A percentile compares a stretch with the other conserved stretches of the same genome.
phyloP scores from a whole-genome alignment of 1,284 basidiomycete species.

The Termitomyces sp. region DNA sequence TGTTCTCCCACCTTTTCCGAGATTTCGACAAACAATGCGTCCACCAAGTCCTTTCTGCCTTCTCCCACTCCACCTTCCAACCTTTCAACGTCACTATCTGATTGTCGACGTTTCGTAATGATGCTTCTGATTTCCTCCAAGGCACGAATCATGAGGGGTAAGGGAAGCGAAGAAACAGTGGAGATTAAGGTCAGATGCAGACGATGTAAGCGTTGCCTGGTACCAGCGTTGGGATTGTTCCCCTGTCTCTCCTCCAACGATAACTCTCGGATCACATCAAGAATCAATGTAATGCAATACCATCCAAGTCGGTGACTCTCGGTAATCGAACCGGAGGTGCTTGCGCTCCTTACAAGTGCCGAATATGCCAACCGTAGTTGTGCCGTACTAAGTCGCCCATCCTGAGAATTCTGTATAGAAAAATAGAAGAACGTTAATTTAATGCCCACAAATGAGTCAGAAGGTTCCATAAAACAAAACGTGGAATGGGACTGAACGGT shows the following conservation, averaged over 20 bases:
- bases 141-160: conserved; percentile 45
- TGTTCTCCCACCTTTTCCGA: conserved; percentile 57
- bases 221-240: conserved; percentile 9
- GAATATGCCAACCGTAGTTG: conserved; percentile 67
- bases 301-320: conserved; percentile 43
- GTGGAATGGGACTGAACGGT: neutral
- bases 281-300: conserved; percentile 53
- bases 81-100: conserved; percentile 15
- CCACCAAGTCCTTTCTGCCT: conserved; percentile 40
- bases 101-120: conserved; percentile 23
- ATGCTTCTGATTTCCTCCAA: conserved; percentile 42
- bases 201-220: conserved; percentile 39
- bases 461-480: neutral
- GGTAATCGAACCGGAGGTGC: conserved; percentile 24
- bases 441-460: conserved; percentile 6
- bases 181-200: conserved; percentile 57
- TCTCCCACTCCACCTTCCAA: conserved; percentile 15
- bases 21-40: conserved; percentile 55
- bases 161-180: conserved; percentile 51
- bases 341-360: conserved; percentile 55
- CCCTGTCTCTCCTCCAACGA: conserved; percentile 17
- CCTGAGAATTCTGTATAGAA: conserved; percentile 53
- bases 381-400: conserved; percentile 48
- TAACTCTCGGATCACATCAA: conserved; percentile 35
- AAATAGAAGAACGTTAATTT: conserved; percentile 6